Conservation (phyloP, 768 basidiomycete genomes). For the Atractiella rhizophila region DNA sequence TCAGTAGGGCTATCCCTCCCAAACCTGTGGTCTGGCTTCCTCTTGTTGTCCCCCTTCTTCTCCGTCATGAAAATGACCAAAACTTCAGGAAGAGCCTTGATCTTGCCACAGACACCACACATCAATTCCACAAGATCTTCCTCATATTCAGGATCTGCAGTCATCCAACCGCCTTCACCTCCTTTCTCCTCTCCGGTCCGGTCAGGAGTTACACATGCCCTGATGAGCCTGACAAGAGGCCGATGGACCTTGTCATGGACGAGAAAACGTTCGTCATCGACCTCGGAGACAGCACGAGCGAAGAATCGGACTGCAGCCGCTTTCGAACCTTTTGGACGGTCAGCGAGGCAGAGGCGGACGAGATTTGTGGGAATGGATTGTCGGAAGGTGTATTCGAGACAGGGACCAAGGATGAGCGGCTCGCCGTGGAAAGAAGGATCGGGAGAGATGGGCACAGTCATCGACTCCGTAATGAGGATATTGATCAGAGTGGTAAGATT, state of each 20-base stretch:
- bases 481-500: background rate
- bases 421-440: conserved; percentile 25
- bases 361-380: conserved; percentile 65
- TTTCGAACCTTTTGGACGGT: conserved; percentile 71
- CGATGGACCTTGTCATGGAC: conserved; percentile 75
- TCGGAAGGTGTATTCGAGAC: conserved; percentile 73
- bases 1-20: conserved; percentile 8
- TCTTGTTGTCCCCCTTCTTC: conserved; percentile 55
- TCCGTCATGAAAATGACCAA: conserved; percentile 96
- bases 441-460: background rate
- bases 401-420: conserved; percentile 60
- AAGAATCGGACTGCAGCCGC: conserved; percentile 65
- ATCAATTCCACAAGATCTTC: conserved; percentile 50
- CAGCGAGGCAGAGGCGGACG: conserved; percentile 58
- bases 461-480: conserved; percentile 4
- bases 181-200: background rate
- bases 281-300: conserved; percentile 66
- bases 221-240: conserved; percentile 31
- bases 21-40: conserved; percentile 9
- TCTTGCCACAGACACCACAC: conserved; percentile 74
- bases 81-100: conserved; percentile 62
- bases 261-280: conserved; percentile 81
- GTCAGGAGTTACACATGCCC: background rate
- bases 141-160: conserved; percentile 22
- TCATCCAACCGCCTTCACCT: background rate